phyloP scores from a whole-genome alignment of 345 rosid species.

The Punica granatum region DNA sequence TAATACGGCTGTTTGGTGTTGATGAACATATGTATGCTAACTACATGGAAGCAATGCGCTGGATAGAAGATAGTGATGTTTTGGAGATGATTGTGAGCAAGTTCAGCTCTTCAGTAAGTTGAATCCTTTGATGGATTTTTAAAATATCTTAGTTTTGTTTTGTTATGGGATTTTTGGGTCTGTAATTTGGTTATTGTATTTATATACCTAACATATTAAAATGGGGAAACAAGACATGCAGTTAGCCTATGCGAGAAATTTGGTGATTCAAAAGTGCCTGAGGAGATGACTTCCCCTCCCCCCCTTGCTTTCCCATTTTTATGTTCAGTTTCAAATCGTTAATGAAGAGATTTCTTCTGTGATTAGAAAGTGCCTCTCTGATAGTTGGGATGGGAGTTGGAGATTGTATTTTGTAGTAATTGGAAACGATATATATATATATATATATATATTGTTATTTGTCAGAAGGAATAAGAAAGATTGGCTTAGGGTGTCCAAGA shows the following conservation, averaged over 20 bases:
- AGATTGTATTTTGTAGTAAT: too few species aligned
- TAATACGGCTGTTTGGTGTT: conserved; percentile 76
- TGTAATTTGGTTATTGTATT: not conserved
- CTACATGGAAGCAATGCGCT: conserved; percentile 61
- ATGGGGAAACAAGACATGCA: not conserved
- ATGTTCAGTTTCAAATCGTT: not conserved
- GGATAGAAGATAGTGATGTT: conserved; percentile 84
- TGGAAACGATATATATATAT: too few species aligned
- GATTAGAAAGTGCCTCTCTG: not conserved
- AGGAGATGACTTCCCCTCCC: not conserved
- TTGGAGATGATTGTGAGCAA: conserved; percentile 87
- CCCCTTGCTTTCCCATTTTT: not conserved
- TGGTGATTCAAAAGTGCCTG: not conserved
- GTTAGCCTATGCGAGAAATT: not conserved
- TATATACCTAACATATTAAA: not conserved
- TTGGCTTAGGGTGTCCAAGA: not conserved
- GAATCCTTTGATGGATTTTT: not conserved
- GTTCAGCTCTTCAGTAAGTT: conserved; percentile 86
- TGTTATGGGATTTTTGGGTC: conserved; percentile 2
- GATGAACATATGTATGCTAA: conserved; percentile 84
- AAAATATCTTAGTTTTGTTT: not conserved
- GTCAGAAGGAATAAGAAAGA: not conserved
- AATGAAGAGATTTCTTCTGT: not conserved
- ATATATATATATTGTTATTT: not conserved
- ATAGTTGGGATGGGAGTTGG: not conserved